A percentile compares a stretch with the other conserved stretches of the same genome.
phyloP scores from a whole-genome alignment of 2,329 filamentous ascomycete genomes.

The Aspergillus pseudonomiae region DNA sequence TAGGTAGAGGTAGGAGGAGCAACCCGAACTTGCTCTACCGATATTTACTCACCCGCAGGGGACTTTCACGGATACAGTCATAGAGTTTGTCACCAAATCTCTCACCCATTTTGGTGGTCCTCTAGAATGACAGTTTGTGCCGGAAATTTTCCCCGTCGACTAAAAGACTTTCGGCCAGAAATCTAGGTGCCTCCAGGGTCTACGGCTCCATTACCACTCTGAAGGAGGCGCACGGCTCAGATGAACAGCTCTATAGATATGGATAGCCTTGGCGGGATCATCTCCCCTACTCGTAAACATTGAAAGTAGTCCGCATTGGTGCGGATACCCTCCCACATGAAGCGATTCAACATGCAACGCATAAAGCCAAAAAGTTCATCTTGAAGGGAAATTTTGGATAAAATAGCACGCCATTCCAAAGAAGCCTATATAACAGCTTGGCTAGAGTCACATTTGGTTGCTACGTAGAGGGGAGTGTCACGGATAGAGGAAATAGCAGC shows the following conservation, averaged over 20 bases:
- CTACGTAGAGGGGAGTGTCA: background rate
- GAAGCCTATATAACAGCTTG: no score
- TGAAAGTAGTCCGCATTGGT: background rate
- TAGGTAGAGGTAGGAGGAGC: background rate
- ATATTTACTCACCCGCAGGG: background rate
- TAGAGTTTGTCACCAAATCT: background rate
- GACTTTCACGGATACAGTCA: background rate
- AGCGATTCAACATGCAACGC: background rate
- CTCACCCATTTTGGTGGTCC: background rate
- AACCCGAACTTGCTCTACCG: background rate
- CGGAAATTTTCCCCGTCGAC: background rate
- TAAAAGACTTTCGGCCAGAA: background rate
- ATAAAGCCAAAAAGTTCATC: background rate
- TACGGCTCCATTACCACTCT: no score
- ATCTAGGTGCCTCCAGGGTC: no score
- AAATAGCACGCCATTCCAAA: no score
- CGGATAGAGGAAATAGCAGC: background rate
- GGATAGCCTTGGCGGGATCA: no score
- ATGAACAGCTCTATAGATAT: no score
- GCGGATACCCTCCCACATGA: background rate
- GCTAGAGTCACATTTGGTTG: background rate
- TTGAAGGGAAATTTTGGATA: background rate
- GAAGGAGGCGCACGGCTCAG: no score
- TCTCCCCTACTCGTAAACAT: background rate
- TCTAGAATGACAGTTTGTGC: background rate